Evolutionary conservation across 306 rosid genomes (phyloP).

Genomic region (Cicer cuneatum): DNA sequence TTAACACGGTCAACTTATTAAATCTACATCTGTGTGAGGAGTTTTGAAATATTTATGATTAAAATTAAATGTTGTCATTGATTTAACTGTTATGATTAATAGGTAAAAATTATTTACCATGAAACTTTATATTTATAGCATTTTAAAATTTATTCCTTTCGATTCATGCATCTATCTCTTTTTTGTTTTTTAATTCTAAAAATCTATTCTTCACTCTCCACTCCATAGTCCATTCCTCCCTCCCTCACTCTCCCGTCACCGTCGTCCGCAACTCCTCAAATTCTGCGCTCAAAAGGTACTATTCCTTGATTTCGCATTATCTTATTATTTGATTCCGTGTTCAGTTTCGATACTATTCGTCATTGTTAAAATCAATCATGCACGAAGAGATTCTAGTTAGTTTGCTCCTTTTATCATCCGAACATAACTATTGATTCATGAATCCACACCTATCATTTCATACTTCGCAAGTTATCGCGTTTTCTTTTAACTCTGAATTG

Average conservation of each 20-base stretch:
- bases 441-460: not conserved
- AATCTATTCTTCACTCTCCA: not conserved
- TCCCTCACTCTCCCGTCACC: not conserved
- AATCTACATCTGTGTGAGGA: no score
- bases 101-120: no score
- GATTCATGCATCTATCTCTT: no score
- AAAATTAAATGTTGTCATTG: no score
- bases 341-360: conserved; percentile 16
- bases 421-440: not conserved
- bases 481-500: conserved; percentile 18
- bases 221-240: not conserved
- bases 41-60: no score
- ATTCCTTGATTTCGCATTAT: not conserved
- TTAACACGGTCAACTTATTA: no score
- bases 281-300: conserved; percentile 2
- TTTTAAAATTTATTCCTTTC: no score
- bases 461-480: not conserved
- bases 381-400: not conserved
- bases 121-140: no score
- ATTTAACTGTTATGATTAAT: no score
- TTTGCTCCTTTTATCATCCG: not conserved
- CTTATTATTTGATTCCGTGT: not conserved
- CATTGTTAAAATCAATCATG: conserved; percentile 2
- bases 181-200: not conserved
- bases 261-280: not conserved